A percentile compares a stretch with the other conserved stretches of the same genome.
Evolutionary conservation across 2,329 filamentous ascomycete species (phyloP).

Genomic region (Cytospora leucostoma): DNA sequence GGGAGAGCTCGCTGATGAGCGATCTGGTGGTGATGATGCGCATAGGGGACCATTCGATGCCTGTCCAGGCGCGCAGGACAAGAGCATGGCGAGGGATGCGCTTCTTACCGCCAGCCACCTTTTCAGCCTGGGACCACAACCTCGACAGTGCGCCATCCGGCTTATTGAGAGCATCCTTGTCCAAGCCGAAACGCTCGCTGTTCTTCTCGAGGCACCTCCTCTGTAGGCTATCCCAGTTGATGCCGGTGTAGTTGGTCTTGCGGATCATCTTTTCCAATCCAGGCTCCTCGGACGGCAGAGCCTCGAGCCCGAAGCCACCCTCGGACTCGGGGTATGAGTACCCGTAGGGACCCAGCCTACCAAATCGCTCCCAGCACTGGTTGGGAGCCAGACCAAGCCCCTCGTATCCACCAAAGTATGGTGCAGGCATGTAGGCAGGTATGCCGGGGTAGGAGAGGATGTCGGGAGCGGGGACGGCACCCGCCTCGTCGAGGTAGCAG

Average conservation of each 20-base stretch:
- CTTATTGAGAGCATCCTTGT: constrained; percentile 25
- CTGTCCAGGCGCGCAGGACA: constrained; percentile 73
- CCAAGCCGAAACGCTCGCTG: constrained; percentile 59
- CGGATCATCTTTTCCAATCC: constrained; percentile 49
- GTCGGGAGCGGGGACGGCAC: constrained; percentile 51
- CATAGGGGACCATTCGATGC: constrained; percentile 75
- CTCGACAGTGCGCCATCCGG: constrained; percentile 19
- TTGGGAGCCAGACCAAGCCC: constrained; percentile 62
- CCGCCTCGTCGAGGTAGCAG: constrained; percentile 54
- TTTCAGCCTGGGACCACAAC: constrained; percentile 25
- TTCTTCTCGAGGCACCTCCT: constrained; percentile 67
- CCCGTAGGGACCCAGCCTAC: constrained; percentile 70
- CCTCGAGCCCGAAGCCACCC: constrained; percentile 63
- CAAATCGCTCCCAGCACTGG: constrained; percentile 68
- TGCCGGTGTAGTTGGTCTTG: constrained; percentile 59
- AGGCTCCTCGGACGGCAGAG: constrained; percentile 62
- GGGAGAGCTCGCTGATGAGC: constrained; percentile 73
- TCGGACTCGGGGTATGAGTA: constrained; percentile 60
- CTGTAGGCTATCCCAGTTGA: constrained; percentile 73
- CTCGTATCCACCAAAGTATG: constrained; percentile 64
- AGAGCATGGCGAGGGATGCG: constrained; percentile 63
- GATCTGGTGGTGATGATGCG: constrained; percentile 78
- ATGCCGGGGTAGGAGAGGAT: constrained; percentile 61
- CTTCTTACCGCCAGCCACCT: constrained; percentile 22
- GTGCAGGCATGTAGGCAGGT: constrained; percentile 58